Base-by-base conservation (phyloP, 1,284 basidiomycete genomes). In the Ceratobasidium papillatum region DNA sequence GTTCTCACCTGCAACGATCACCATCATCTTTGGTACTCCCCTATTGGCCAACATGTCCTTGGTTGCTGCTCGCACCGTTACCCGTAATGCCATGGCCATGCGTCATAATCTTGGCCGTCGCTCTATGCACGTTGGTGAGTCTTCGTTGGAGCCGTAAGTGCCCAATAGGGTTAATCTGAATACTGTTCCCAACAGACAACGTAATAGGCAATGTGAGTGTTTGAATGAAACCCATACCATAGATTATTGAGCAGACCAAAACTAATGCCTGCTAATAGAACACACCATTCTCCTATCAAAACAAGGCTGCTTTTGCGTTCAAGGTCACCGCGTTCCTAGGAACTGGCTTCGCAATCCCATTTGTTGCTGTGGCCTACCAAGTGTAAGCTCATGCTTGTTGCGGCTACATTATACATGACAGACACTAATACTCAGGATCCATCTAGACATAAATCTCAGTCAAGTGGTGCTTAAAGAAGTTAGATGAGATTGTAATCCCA, bases 281-380 rank as follows among this genome's bases (percentile, higher is more conserved):
- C 32, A 72, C 56, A 30, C 77, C 77, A 30, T 78, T 78, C 68
- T 63, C 72, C 51, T 78, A 78, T 51, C 59, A 75, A 58, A 78
- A 78, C 47, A 76, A 75, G 65, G 72, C 52, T 69, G 66, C 75
- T 27, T 78, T 78, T 54, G 77, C 75, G n/a, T 43, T 76, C 19
- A 78, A 78, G 74, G 19, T 74, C 11, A 58, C 61, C 30, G 25
- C 51, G 38, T 78, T 72, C 72, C 62, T 75, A 17, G 69, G 75
- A 8, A 43, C 73, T 27, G 77, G 77, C 22, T 78, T 78, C 68
- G 72, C 76, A 43, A 77, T 78, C 62, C 77, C 77, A 30, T 76
- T 78, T 75, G 68, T 78, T 43, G 77, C 77, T 38, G 64, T 74
- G 22, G 52, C 3, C 4, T 78, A 77, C 52, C 77, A 78, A 52